Percentiles rank a stretch among this genome's conserved stretches.
These are phyloP conservation scores for Phytophthora quininea DNA, from an alignment of 352 stramenopile species.

Conservation along the genomic window DNA sequence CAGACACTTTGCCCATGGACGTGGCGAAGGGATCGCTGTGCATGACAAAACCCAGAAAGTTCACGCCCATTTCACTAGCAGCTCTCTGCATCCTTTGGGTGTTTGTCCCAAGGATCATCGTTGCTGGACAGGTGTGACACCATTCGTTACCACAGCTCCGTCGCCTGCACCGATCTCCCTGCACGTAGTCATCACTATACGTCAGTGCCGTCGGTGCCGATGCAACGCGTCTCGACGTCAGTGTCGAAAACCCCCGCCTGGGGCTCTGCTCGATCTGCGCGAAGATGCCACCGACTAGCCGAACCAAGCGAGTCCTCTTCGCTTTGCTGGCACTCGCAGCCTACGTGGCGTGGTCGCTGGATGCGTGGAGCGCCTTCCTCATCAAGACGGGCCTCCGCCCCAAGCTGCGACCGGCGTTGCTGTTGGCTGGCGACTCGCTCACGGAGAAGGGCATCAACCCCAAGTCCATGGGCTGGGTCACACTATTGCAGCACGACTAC, in stretches of 20 bases:
- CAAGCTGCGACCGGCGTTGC: conserved; percentile 20
- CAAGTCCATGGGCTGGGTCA: conserved; percentile 42
- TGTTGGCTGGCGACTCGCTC: conserved; percentile 50
- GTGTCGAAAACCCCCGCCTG: not conserved
- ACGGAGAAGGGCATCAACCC: conserved; percentile 44
- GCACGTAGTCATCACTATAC: not conserved
- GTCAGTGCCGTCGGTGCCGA: not conserved
- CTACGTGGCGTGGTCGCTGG: conserved; percentile 31
- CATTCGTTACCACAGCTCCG: not conserved
- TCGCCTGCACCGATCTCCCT: not conserved
- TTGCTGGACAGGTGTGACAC: not conserved
- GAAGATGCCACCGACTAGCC: conserved; percentile 3
- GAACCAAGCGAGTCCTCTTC: conserved; percentile 17
- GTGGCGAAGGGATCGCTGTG: not conserved
- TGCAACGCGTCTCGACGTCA: not conserved
- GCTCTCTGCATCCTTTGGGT: not conserved
- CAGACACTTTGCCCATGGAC: not conserved
- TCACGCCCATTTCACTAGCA: not conserved
- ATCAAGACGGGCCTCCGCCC: conserved; percentile 24
- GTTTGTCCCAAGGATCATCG: not conserved
- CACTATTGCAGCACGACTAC: conserved; percentile 44
- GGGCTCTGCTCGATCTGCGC: not conserved
- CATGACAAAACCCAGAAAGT: not conserved
- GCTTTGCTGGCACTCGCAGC: conserved; percentile 16
- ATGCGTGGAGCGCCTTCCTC: conserved; percentile 24